Base-by-base conservation (phyloP, 2,329 filamentous ascomycete species). In the Lachnum nothofagi region DNA sequence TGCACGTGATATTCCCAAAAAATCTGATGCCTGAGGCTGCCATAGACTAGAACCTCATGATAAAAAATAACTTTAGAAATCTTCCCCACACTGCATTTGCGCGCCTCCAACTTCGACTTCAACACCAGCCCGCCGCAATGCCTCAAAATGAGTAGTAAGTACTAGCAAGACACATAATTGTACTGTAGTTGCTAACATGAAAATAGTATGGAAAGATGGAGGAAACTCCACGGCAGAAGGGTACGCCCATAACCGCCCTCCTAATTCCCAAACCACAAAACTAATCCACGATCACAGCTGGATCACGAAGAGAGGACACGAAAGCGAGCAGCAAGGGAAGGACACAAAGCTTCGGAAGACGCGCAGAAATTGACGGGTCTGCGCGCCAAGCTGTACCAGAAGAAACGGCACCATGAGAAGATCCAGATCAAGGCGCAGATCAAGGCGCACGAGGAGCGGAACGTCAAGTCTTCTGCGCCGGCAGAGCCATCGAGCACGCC, bases 351-450 rank as follows among this genome's bases (percentile, higher is more conserved):
- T 48, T 93, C 87, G 43, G 79, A 93, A 66, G 85, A 95, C 73
- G 90, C 93, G 20, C 91, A 97, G 76, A 95, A 93, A 70, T 78
- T 96, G 65, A 85, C 87, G 54, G 93, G 93, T 57, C 81, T 97
- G 62, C 79, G 89, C 55, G 93, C 93, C 60, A 98, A 98, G 78
- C 76, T 95, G 64, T 85, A 93, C 74, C 86, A 91, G 70, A 85
- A 97, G 80, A 89, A 91, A 77, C 82, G 93, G 22, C 88, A 90
- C 74, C 86, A 91, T 69, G 91, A 98, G 77, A 98, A 98, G 85
- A 95, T 95, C 67, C 89, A 95, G 79, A 91, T 95, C 86, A 86
- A 86, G 72, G 95, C 95, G 79, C 76, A 83, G 65, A 94, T 98
- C 79, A 88, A 87, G 72, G 86, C 88, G 38, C 88, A 95, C 75